phyloP scores from a whole-genome alignment of 441 rosid species.

The Raphanus hybrid region DNA sequence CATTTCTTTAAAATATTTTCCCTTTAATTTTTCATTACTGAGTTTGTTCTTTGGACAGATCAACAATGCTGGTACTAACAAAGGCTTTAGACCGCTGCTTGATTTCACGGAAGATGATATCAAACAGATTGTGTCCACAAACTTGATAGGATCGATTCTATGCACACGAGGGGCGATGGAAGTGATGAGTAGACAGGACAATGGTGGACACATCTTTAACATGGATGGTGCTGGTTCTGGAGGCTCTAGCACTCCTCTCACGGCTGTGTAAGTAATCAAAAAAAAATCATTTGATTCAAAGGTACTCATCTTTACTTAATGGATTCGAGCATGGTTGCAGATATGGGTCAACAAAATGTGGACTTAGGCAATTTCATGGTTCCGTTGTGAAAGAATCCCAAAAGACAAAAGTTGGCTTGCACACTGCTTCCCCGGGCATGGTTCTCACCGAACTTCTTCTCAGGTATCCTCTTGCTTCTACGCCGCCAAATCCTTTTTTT shows the following conservation, averaged over 20 bases:
- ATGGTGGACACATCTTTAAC: conserved; percentile 88
- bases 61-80: conserved; percentile 90
- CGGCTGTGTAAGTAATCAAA: conserved; percentile 78
- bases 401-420: conserved; percentile 80
- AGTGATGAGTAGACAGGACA: conserved; percentile 67
- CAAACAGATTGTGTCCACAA: conserved; percentile 83
- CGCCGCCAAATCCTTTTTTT: background rate
- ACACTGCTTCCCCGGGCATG: conserved; percentile 97
- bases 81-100: conserved; percentile 87
- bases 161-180: conserved; percentile 91
- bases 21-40: conserved; percentile 17
- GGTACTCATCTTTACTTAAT: background rate
- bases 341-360: conserved; percentile 93
- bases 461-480: conserved; percentile 47
- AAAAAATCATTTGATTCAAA: background rate
- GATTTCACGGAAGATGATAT: conserved; percentile 88
- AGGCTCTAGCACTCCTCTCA: conserved; percentile 93
- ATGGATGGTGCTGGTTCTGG: conserved; percentile 99
- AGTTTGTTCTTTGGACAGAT: conserved; percentile 49
- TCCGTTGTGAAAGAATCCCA: conserved; percentile 81
- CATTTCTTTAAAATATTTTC: background rate
- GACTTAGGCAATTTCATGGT: conserved; percentile 87
- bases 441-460: conserved; percentile 87
- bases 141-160: conserved; percentile 87
- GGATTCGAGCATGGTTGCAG: conserved; percentile 46